Evolutionary conservation across 139 green algal species (phyloP), one percentile per base, ranked within the genome.

Genomic region (Coelastrella sp.): DNA sequence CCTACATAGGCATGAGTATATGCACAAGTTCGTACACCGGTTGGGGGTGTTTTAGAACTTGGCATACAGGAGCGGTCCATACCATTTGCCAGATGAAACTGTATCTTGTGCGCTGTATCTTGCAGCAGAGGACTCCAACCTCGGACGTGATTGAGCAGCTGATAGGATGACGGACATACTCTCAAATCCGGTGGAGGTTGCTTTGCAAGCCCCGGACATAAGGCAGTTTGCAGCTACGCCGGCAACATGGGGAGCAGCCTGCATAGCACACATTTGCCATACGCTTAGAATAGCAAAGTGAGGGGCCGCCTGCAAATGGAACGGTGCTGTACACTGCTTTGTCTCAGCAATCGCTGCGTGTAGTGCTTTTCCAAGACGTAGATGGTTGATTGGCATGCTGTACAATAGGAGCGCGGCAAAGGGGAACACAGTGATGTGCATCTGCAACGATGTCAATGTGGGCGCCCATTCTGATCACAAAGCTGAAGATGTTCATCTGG

Each of bases 151-250:
- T 17, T 85, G n/a, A 8, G 79, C 79, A 10, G 79, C 79, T 19
- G 68, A 56, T 23, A 57, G 16, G 20, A 85, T 85, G 19, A 73
- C 22, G 22, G 19, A 14, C 57, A 71, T 73, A 20, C 19, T 64
- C n/a, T 85, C 19, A 22, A 47, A 13, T n/a, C 79, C 79, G 17
- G 79, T 85, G 57, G 17, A 22, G 79, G 68, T 85, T 3, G 68
- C 14, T 3, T 76, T 58, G 59, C 80, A 86, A 22, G 58, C 19
- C n/a, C 80, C 80, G 3, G 58, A 57, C 80, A 86, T 86, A 10
- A 86, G 23, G 80, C 80, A 86, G 59, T 86, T 86, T n/a, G 80
- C 80, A 13, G 80, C 80, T 54, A 86, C 47, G 59, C 80, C 80
- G n/a, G 80, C 80, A 59, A 75, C 59, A 65, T 86, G 80, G 20